Evolutionary conservation across 2,329 filamentous ascomycete genomes (phyloP), one percentile per base, ranked within the genome.

Genomic region (Zasmidium angulare): DNA sequence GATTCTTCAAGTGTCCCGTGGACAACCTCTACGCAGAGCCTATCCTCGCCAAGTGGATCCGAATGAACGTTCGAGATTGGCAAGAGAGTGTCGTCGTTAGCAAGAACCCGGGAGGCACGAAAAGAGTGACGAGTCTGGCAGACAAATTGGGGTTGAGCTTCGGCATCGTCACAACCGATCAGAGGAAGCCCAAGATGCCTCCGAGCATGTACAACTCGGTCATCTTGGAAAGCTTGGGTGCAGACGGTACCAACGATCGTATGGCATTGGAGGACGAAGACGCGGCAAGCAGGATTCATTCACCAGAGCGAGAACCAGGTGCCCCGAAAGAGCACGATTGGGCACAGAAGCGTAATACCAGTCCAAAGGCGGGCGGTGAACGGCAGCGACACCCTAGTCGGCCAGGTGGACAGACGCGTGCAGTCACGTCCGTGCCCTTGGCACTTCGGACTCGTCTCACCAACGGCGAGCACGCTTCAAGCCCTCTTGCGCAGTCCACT

Each of bases 101-200:
- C 72, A 99, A 99, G 81, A 99, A 99, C 72, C 90, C 95, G 1
- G 95, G 95, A 57, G 95, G 95, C 59, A 98, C 95, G 51, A 99
- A 99, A 80, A 86, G 95, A 66, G 95, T 98, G 43, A 99, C 95
- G 14, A 97, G 93, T 24, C 81, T 99, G 56, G 95, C 95, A 62
- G 95, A 99, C 78, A 92, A 92, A 1, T 78, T 99, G 68, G 98
- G 98, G 82, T 85, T 99, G 68, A 98, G 96, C 80, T 99, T 99
- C 68, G 95, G 95, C 66, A 92, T 99, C 72, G 92, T 99, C 56
- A 96, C 91, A 2, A 96, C 91, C 6, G 91, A 96, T 68, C 83
- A 86, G 68, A 79, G 80, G 50, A 80, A 81, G 36, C 79, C 81
- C 55, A 81, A 70, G 48, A 64, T 63, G 51, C 63, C 68, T 65